Conservation (phyloP, 768 basidiomycete species). For the Boletus reticulatus region DNA sequence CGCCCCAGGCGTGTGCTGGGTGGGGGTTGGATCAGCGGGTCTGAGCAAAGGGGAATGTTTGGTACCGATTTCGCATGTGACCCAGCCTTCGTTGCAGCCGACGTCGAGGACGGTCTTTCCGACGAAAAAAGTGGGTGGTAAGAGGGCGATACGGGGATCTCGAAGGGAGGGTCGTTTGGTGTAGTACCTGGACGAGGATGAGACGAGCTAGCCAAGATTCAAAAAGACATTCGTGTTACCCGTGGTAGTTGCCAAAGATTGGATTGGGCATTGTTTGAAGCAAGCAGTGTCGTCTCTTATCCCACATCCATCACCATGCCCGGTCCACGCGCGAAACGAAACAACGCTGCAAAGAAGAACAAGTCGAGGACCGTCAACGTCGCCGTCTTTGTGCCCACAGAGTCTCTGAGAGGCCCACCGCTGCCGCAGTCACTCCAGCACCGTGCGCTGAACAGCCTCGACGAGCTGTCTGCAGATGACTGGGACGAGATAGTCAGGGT, state of each 20-base stretch:
- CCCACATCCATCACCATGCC: constrained; percentile 14
- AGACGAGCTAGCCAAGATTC: too few relatives aligned
- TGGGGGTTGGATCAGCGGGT: background rate
- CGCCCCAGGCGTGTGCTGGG: constrained; percentile 62
- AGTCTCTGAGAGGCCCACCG: background rate
- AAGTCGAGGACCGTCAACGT: constrained; percentile 11
- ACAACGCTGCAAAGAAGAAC: constrained; percentile 13
- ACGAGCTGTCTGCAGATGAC: constrained; percentile 34
- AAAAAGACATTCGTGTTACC: constrained; percentile 37
- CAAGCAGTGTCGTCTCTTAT: background rate
- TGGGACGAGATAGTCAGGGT: constrained; percentile 48
- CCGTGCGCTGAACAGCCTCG: constrained; percentile 12
- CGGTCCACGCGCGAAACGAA: constrained; percentile 25
- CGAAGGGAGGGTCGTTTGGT: constrained; percentile 58
- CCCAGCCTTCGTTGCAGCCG: constrained; percentile 85
- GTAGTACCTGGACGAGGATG: constrained; percentile 56
- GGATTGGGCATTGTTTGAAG: constrained; percentile 2
- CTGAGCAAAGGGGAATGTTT: too few relatives aligned
- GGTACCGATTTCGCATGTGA: constrained; percentile 79
- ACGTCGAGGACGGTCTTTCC: constrained; percentile 71
- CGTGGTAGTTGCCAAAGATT: constrained; percentile 71
- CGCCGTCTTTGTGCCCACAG: background rate
- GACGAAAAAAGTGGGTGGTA: constrained; percentile 53
- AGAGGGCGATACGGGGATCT: constrained; percentile 64
- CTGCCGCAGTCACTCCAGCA: constrained; percentile 19